phyloP scores from a whole-genome alignment of 1,284 basidiomycete genomes.

The Ceratobasidium sp. region DNA sequence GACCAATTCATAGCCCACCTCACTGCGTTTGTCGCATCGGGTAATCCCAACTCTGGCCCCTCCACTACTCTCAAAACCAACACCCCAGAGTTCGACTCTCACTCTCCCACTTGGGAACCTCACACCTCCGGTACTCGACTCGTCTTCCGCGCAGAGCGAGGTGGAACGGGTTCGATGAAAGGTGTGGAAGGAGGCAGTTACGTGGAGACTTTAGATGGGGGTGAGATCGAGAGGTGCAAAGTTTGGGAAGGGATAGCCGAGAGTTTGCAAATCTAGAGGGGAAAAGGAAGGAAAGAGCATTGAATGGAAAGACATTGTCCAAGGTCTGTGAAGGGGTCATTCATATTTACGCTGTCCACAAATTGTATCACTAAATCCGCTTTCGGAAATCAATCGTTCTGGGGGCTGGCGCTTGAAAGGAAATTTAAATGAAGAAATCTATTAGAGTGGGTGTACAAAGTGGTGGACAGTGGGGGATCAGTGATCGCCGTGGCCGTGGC shows the following conservation, averaged over 20 bases:
- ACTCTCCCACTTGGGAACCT: slow-evolving; percentile 18
- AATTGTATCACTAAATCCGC: no score
- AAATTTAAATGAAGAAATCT: slow-evolving; percentile 5
- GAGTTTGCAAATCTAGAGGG: slow-evolving; percentile 20
- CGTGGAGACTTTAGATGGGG: slow-evolving; percentile 7
- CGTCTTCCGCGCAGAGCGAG: slow-evolving; percentile 20
- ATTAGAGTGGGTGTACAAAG: slow-evolving; percentile 1
- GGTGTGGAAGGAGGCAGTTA: slow-evolving; percentile 24
- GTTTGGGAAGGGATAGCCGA: slow-evolving; percentile 23
- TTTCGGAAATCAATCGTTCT: no score
- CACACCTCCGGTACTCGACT: slow-evolving; percentile 25
- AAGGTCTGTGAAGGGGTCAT: neutral
- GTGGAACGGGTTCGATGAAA: slow-evolving; percentile 5
- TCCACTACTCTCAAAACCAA: neutral
- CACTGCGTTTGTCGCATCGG: slow-evolving; percentile 28
- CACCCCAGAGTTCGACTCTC: no score
- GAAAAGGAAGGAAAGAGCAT: neutral
- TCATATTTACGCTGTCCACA: no score
- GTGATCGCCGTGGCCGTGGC: slow-evolving; percentile 59
- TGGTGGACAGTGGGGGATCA: neutral
- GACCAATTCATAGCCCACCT: slow-evolving; percentile 34
- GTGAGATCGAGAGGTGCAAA: slow-evolving; percentile 21
- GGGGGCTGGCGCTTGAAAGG: no score
- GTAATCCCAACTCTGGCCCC: slow-evolving; percentile 13
- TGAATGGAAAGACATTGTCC: neutral